Evolutionary conservation across 768 basidiomycete genomes (phyloP).

Genomic region (Asterophora parasitica): DNA sequence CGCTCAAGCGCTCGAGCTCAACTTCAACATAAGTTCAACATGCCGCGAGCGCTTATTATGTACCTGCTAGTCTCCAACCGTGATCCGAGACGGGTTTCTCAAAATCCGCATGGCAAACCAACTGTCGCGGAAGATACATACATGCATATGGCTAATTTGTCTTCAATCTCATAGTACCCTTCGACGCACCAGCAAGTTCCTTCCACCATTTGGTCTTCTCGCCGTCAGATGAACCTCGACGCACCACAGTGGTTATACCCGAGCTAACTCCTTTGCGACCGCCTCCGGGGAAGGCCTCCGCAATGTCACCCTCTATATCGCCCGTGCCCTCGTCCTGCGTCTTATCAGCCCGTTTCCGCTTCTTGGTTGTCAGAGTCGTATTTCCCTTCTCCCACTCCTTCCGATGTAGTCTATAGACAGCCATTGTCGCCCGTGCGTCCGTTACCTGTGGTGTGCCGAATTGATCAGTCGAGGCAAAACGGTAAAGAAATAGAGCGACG

Average conservation of each 20-base stretch:
- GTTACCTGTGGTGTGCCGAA: conserved; percentile 53
- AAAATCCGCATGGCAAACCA: too few relatives aligned
- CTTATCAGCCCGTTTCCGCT: conserved; percentile 18
- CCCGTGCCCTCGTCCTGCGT: conserved; percentile 12
- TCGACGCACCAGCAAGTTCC: conserved; percentile 27
- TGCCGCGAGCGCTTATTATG: too few relatives aligned
- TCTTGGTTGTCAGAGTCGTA: conserved; percentile 20
- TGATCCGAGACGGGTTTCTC: too few relatives aligned
- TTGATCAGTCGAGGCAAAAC: neutral
- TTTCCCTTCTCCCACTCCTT: conserved; percentile 75
- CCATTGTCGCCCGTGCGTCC: conserved; percentile 95
- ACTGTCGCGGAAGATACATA: too few relatives aligned
- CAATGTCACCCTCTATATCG: conserved; percentile 12
- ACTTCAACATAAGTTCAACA: too few relatives aligned
- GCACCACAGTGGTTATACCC: conserved; percentile 49
- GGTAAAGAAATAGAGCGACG: conserved; percentile 22
- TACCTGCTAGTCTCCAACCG: too few relatives aligned
- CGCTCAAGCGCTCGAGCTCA: too few relatives aligned
- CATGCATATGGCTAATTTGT: too few relatives aligned
- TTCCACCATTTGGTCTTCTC: conserved; percentile 43
- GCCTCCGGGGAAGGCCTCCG: conserved; percentile 37
- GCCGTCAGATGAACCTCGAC: conserved; percentile 16
- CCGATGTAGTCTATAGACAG: conserved; percentile 78
- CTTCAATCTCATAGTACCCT: conserved; percentile 16
- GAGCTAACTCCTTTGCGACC: conserved; percentile 64